Evolutionary conservation across 2,329 filamentous ascomycete species (phyloP), one percentile per base, ranked within the genome.

Genomic region (Metarhizium sp.): DNA sequence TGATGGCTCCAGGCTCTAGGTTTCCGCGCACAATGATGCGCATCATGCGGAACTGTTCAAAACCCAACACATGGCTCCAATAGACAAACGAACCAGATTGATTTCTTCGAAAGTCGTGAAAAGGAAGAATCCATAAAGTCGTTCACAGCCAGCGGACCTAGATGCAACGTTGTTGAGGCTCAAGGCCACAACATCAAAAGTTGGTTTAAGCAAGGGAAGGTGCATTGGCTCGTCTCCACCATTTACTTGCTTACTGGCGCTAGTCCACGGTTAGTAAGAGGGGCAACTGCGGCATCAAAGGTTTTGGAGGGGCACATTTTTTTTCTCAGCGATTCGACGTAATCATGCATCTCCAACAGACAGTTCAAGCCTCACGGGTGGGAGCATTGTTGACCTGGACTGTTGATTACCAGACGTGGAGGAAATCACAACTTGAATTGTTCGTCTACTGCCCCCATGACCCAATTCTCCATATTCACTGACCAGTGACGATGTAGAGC

Each of bases 211-310:
- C 42, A 45, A 20, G 42, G 42, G 42, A 45, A 45, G 42, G 58
- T 54, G 55, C 16, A 36, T 34, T 40, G 16, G 14, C 13, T 46
- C 7, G 32, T 11, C 32, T 34, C 32, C 10, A 34, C 32, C 32
- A 34, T 8, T 34, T 25, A 25, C 18, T 50, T 6, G n/a, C 6
- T 14, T 16, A 43, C 40, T 38, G n/a, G 29, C 51, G 58, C 67
- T 69, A 71, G 59, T 32, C 67, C 59, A 2, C 18, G 64, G 52
- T 6, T 10, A 57, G 68, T 62, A 69, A 62, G 68, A 69, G 67
- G 68, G 67, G 67, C 60, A 45, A 51, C 40, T 36, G 14, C 54
- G 36, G 59, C 54, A 56, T 43, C 53, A 38, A 32, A 54, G 40
- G 43, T 32, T 14, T 38, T 54, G 52, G 61, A 62, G 61, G 61